Base-by-base conservation (phyloP, 2,329 filamentous ascomycete species). In the Stemphylium beticola region DNA sequence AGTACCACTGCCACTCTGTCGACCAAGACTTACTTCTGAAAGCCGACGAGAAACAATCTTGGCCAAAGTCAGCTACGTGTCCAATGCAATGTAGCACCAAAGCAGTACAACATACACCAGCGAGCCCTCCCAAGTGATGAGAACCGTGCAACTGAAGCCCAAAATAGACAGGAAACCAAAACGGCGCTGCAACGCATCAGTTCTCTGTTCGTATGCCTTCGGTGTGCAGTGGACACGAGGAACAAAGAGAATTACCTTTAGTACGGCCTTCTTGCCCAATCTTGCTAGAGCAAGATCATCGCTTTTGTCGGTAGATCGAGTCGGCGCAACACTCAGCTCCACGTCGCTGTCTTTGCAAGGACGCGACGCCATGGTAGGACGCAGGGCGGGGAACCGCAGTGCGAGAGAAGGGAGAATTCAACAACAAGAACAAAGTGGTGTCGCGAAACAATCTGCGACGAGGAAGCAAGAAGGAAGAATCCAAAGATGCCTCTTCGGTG, bases 71-170 rank as follows among this genome's bases (percentile, higher is more conserved):
- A 66, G 53, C 15, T 12, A 43, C 20, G 9, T 53, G 45, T 29
- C 4, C 10, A n/a, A 8, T 10, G 15, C 22, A 24, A 24, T 18
- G 32, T 38, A 41, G 18, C 14, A 18, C 9, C 11, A 11, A 4
- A 4, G 8, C 14, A 15, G 34, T 34, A n/a, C 22, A 17, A 49
- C 68, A 24, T 42, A 69, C 67, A 65, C 53, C 14, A 72, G 37
- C 29, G 60, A 62, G 1, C 53, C 66, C 42, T 71, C 69, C 69
- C 69, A 72, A 8, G 69, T 70, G 8, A 68, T 60, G 52, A 72
- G 45, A 14, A 71, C 61, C 1, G 66, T 69, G 39, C 67, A 71
- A 18, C 62, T 68, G 46, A 69, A 67, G 4, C 68, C 67, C 2
- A 71, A 31, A 26, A 69, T 68, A 0, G 63, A 61, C 2, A 71